Evolutionary conservation across 345 rosid species (phyloP), one percentile per base, ranked within the genome.

Genomic region (Alliaria petiolata): DNA sequence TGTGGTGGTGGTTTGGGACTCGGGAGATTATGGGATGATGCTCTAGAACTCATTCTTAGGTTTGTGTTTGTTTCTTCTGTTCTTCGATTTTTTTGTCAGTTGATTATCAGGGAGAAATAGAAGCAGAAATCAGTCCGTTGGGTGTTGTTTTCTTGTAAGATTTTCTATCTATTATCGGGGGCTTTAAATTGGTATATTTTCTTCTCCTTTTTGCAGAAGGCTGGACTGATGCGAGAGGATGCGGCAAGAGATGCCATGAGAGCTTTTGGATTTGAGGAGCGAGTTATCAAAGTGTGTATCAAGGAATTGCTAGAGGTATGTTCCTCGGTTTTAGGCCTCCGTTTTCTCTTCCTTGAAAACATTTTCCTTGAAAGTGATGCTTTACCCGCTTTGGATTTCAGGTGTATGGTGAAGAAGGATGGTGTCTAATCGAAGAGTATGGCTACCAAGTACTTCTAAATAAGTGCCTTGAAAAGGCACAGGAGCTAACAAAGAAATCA

Each of bases 161-260:
- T 54, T n/a, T 19, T 42, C 40, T 35, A 14, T 56, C 16, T 30
- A 8, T 10, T 44, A 17, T 31, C 11, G 16, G n/a, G 4, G 56
- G 59, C 7, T 45, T 58, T 15, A n/a, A 8, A 17, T 7, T 22
- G 70, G 15, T 38, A 3, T 3, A 2, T 10, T 45, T 42, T 53
- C 10, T n/a, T 58, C 6, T 8, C 19, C 17, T 12, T 13, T 40
- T 16, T 34, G 53, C 54, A 61, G 55, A 47, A 33, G 38, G 11
- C 28, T 74, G 85, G 83, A 25, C 9, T 68, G 62, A 79, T 6
- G 49, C 76, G 85, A 14, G 75, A 44, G 42, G 83, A 81, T 63
- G 86, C 84, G 33, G 84, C 86, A n/a, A 64, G 81, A 31, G 83
- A 81, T 5, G 76, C 81, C 11, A 67, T 79, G 54, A 65, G 33